Base-by-base conservation (phyloP, 345 rosid species). In the Laguncularia racemosa region DNA sequence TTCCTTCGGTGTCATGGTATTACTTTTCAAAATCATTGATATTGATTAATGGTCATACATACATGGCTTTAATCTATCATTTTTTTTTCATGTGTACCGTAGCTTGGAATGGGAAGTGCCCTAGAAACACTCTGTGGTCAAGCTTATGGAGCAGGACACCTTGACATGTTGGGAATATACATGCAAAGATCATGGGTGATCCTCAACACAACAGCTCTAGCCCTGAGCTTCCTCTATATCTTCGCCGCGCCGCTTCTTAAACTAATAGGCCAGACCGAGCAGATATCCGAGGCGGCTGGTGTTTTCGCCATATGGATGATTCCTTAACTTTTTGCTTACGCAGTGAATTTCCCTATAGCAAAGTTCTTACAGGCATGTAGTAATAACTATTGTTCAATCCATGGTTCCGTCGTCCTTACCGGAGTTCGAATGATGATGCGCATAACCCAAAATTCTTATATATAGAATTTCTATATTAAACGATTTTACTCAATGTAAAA, bases 91-190 rank as follows among this genome's bases (percentile, higher is more conserved):
- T 15, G 16, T 51, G 14, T 20, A 45, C 6, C 12, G 1, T 71
- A 91, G 98, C 78, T 92, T 46, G 98, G 98, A 19, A 92, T 92
- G 98, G 98, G 98, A 61, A 92, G 98, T 55, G 93, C 98, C 26
- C 83, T 92, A 8, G 96, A 92, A 72, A 92, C 98, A 17, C 74
- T 89, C 23, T 89, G 96, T 64, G 98, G 98, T 8, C 98, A 92
- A 70, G 98, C 97, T 16, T 83, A 64, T 58, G 98, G 97, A 33
- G 98, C 96, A 0, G 86, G 93, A 6, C 85, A 84, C 61, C 16
- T 84, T 0, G 91, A 88, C 26, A 92, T 89, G 98, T 73, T 92
- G 1, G 98, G 98, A 49, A 63, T 89, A 17, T 92, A 92, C 66
- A 78, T 92, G 73, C 97, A 92, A 56, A 77, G 98, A 61, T 92